Base-by-base conservation (phyloP, 768 basidiomycete genomes). In the Kwoniella sp. region DNA sequence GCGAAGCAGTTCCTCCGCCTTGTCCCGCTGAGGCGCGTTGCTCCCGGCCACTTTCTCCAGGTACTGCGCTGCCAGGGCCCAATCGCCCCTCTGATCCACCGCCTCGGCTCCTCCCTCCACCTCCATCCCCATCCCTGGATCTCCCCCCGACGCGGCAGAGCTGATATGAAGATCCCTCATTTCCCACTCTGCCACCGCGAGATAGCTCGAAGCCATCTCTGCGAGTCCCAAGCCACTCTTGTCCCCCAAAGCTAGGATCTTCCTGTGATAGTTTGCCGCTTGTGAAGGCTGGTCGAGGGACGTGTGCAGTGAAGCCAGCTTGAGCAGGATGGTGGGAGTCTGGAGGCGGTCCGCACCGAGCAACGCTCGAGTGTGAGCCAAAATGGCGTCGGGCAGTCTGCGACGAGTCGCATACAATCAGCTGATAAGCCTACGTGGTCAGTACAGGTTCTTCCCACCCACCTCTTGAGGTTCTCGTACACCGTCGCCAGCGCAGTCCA, bases 401-500 rank as follows among this genome's bases (percentile, higher is more conserved):
- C 5, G 15, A 29, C 27, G 22, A 31, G 17, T n/a, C 25, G 26
- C n/a, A 28, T 15, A 6, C 17, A 29, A 28, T 17, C 27, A 44
- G 17, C 17, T 27, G 32, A 15, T 23, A 11, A 4, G 12, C 17
- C n/a, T 26, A 7, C 27, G 19, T 41, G 17, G 23, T 19, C 23
- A 25, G 40, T 9, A 41, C 22, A 23, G 5, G 23, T 17, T 6
- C 25, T 20, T 6, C 19, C 6, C 9, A 72, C 80, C 57, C 63
- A 88, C 91, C 84, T 80, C 66, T 86, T 84, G 60, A 95, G 83
- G 69, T 90, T 88, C 73, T 92, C 88, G 73, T 96, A 98, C 63
- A 91, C 93, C 63, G 84, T 83, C 4, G 87, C 92, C 63, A 95
- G 83, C 7, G 91, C 91, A 63, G 89, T 87, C 95, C 95, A 98